Evolutionary conservation across 805 yeast genomes (phyloP), one percentile per base, ranked within the genome.

Genomic region (Metschnikowia peoriensis): DNA sequence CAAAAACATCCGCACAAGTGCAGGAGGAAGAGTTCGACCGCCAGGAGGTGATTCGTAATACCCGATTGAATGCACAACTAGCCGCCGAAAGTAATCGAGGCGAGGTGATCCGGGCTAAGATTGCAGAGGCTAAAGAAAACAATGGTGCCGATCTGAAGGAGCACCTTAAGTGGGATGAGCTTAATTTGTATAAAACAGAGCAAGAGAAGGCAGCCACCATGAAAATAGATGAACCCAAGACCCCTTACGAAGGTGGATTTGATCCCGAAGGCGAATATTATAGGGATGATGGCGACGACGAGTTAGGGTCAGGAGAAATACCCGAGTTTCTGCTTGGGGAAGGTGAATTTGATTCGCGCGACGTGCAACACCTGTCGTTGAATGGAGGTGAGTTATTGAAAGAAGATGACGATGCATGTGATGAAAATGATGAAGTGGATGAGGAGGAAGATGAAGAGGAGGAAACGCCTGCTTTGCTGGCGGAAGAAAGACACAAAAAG

Each of bases 161-260:
- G n/a, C 86, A 81, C 58, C 75, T 90, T 59, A 79, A 84, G 64
- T 92, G 97, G 97, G 96, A 92, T 65, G 92, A 88, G 59, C 75
- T 84, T 55, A 92, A 92, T 62, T 68, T 92, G 49, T 81, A 78
- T 47, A 81, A 79, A 47, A 79, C 89, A 4, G 96, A 91, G 64
- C 88, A 82, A 65, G 89, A 86, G 60, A 83, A 83, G 67, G 69
- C 78, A 10, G 81, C 90, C 22, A 85, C 89, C 29, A 85, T 86
- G 90, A 84, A 85, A 61, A 89, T 92, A 42, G 96, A 89, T 64
- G 97, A 92, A 67, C 97, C 97, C 22, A 92, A 92, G 74, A 92
- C 97, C 0, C 97, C 97, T 6, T 92, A 87, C 63, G 96, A 89
- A 65, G 96, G 94, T 10, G 96, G 96, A 0, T 86, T 89, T 28